phyloP scores from a whole-genome alignment of 1,139 yeast species.

The Sugiyamaella grinbergsii region DNA sequence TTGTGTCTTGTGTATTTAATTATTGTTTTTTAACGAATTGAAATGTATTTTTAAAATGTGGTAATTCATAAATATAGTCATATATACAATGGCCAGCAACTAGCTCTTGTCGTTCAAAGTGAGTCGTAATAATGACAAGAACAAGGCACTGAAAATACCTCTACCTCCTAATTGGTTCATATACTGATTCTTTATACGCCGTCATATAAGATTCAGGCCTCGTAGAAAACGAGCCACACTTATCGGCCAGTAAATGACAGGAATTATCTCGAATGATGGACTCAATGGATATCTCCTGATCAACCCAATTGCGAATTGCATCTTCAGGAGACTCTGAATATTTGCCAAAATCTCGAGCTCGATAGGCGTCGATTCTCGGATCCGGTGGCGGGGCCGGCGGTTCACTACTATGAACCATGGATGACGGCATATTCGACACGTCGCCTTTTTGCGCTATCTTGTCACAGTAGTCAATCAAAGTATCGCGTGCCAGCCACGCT shows the following conservation, averaged over 20 bases:
- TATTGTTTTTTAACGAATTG: constrained; percentile 14
- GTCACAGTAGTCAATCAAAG: constrained; percentile 37
- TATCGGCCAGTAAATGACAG: constrained; percentile 30
- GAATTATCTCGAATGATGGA: constrained; percentile 40
- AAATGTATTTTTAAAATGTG: constrained; percentile 11
- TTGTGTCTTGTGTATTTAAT: constrained; percentile 16
- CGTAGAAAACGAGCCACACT: constrained; percentile 36
- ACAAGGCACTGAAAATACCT: no score
- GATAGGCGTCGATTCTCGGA: constrained; percentile 43
- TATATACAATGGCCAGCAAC: no score
- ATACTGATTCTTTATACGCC: constrained; percentile 26
- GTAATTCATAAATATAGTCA: neutral
- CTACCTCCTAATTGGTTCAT: no score
- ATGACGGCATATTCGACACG: neutral
- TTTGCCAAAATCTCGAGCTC: constrained; percentile 35
- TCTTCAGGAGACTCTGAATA: constrained; percentile 31
- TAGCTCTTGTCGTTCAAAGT: no score
- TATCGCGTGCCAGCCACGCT: constrained; percentile 41
- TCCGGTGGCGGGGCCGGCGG: constrained; percentile 28
- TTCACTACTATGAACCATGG: neutral
- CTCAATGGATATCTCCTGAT: constrained; percentile 38
- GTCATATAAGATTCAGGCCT: constrained; percentile 27
- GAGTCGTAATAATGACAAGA: no score
- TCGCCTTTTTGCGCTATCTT: constrained; percentile 31
- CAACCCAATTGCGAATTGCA: constrained; percentile 36